These are phyloP conservation scores for Aspergillus persii DNA, from an alignment of 2,329 filamentous ascomycete genomes.

Conservation along the genomic window DNA sequence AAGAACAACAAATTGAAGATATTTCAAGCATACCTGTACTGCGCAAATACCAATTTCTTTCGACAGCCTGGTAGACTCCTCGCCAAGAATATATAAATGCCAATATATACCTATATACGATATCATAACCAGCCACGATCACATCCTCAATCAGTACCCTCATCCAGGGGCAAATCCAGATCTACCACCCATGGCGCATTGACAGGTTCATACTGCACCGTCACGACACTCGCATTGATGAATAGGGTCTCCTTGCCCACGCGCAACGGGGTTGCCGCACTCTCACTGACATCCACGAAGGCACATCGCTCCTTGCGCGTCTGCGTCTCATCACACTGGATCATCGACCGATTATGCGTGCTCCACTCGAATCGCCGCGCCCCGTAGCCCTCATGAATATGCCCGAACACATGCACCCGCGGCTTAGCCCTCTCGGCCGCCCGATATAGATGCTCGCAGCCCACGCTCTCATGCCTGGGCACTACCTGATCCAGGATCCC, in stretches of 20 bases:
- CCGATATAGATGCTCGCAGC: conserved; percentile 54
- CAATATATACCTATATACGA: not conserved
- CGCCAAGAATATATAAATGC: not conserved
- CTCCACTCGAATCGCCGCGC: conserved; percentile 36
- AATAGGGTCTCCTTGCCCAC: conserved; percentile 55
- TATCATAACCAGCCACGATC: not conserved
- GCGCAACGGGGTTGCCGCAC: conserved; percentile 29
- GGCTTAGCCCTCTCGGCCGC: conserved; percentile 54
- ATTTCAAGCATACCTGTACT: too few relatives aligned
- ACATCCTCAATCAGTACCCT: not conserved
- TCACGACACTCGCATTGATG: conserved; percentile 59
- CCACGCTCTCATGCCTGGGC: conserved; percentile 40
- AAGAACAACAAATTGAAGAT: too few relatives aligned
- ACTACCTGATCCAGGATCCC: conserved; percentile 49
- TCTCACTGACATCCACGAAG: conserved; percentile 34
- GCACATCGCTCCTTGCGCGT: conserved; percentile 32
- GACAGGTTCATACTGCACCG: conserved; percentile 46
- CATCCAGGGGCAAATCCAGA: conserved; percentile 44
- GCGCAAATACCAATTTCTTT: too few relatives aligned
- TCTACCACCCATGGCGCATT: conserved; percentile 59
- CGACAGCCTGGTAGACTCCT: too few relatives aligned
- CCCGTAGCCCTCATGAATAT: conserved; percentile 59
- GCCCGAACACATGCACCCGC: conserved; percentile 60
- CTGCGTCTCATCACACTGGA: conserved; percentile 25
- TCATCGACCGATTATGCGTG: conserved; percentile 13